Conservation (phyloP, 2,329 filamentous ascomycete species). For the Fusarium staphyleae region DNA sequence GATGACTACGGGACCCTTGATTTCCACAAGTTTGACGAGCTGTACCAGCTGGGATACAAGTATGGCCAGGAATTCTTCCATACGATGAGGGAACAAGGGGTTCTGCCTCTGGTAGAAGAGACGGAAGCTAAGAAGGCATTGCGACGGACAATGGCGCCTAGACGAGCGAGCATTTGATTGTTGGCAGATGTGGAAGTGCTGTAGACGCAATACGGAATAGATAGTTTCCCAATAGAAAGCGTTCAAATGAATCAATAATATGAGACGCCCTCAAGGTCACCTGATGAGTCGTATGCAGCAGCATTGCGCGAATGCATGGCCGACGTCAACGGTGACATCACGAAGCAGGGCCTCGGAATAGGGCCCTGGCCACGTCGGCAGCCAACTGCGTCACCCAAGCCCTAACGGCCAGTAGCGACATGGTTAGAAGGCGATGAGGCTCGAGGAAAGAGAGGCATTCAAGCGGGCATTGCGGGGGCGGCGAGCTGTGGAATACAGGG, state of each 20-base stretch:
- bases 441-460: not conserved
- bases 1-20: conserved; percentile 94
- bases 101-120: conserved; percentile 73
- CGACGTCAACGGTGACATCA: conserved; percentile 40
- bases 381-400: conserved; percentile 15
- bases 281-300: conserved; percentile 10
- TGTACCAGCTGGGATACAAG: conserved; percentile 86
- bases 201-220: not conserved
- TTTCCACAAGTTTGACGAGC: conserved; percentile 97
- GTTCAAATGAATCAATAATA: too few species aligned
- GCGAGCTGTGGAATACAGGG: not conserved
- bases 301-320: conserved; percentile 10
- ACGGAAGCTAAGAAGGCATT: conserved; percentile 79
- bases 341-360: conserved; percentile 17
- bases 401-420: not conserved
- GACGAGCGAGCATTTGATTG: conserved; percentile 76
- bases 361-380: conserved; percentile 16
- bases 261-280: not conserved
- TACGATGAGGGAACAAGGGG: conserved; percentile 78
- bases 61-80: conserved; percentile 84
- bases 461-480: conserved; percentile 1
- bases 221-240: too few species aligned
- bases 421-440: not conserved
- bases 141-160: conserved; percentile 79
- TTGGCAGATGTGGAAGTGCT: not conserved